phyloP scores from a whole-genome alignment of 2,329 filamentous ascomycete genomes.

The Stemphylium beticola region DNA sequence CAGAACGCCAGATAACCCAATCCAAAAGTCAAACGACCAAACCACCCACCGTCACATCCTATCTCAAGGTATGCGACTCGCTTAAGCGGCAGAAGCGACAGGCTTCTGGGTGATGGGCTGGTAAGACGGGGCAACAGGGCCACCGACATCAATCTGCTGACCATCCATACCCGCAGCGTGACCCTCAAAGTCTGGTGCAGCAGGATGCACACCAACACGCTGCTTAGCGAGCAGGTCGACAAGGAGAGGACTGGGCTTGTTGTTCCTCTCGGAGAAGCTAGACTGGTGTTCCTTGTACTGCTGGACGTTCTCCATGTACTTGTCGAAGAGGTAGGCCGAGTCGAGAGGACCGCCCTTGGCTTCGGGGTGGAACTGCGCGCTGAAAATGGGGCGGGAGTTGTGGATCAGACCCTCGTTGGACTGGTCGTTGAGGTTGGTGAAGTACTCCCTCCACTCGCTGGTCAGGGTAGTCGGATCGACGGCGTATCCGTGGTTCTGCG shows the following conservation, averaged over 20 bases:
- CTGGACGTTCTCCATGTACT: constrained; percentile 88
- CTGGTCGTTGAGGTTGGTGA: constrained; percentile 96
- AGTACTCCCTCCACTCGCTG: constrained; percentile 94
- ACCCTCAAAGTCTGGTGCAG: constrained; percentile 43
- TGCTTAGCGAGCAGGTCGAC: constrained; percentile 93
- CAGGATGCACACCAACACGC: constrained; percentile 78
- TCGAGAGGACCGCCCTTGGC: constrained; percentile 97
- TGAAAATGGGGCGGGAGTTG: constrained; percentile 95
- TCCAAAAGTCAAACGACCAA: constrained; percentile 2
- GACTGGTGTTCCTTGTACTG: constrained; percentile 86
- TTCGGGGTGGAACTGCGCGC: constrained; percentile 98
- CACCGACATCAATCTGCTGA: constrained; percentile 37
- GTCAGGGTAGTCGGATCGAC: constrained; percentile 85
- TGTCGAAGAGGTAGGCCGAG: constrained; percentile 94
- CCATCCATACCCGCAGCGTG: constrained; percentile 37
- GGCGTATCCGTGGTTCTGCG: constrained; percentile 97
- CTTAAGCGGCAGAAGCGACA: constrained; percentile 40
- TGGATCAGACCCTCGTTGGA: constrained; percentile 98
- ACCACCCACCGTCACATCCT: background rate
- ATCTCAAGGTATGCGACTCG: background rate
- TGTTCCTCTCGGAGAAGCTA: constrained; percentile 77
- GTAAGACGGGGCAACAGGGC: constrained; percentile 37
- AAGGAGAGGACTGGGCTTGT: constrained; percentile 83
- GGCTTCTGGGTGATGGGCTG: constrained; percentile 41
- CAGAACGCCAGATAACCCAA: background rate